Percentiles rank a stretch among this genome's conserved stretches.
These are phyloP conservation scores for Holtermanniella nyarrowii DNA, from an alignment of 768 basidiomycete species.

Conservation along the genomic window DNA sequence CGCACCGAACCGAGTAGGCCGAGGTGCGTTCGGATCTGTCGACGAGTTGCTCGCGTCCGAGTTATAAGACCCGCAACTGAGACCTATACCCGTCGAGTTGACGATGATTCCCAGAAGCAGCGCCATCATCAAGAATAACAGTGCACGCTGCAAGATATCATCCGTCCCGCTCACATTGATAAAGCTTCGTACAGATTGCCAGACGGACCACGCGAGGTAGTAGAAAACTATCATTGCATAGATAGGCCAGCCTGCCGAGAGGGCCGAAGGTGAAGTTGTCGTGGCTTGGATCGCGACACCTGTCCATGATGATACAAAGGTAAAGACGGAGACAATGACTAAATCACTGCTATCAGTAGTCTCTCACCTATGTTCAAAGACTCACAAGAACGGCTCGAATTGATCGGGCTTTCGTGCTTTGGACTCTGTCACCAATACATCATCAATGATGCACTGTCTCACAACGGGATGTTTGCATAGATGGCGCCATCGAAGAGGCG, in stretches of 20 bases:
- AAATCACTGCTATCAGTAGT: too few species aligned
- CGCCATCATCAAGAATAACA: slow-evolving; percentile 1
- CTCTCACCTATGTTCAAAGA: too few species aligned
- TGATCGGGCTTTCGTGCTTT: not conserved
- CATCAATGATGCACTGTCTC: not conserved
- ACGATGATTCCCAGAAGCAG: slow-evolving; percentile 6
- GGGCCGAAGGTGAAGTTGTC: not conserved
- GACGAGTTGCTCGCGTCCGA: too few species aligned
- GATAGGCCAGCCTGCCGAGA: not conserved
- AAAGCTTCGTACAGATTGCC: slow-evolving; percentile 2
- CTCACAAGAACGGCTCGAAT: not conserved
- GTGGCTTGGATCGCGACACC: not conserved
- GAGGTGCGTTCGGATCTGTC: too few species aligned
- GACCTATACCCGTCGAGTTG: slow-evolving; percentile 2
- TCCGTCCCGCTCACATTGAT: slow-evolving; percentile 10
- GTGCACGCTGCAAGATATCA: slow-evolving; percentile 5
- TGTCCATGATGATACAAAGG: not conserved
- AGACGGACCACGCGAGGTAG: slow-evolving; percentile 7
- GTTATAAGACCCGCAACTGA: not conserved
- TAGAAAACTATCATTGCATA: slow-evolving; percentile 6
- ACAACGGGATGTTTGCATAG: not conserved
- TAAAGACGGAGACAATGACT: not conserved
- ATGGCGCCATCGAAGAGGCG: not conserved
- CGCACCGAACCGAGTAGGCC: not conserved
- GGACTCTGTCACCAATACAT: not conserved